Conservation (phyloP, 1,284 basidiomycete genomes). For the Cutaneotrichosporon curvatum region DNA sequence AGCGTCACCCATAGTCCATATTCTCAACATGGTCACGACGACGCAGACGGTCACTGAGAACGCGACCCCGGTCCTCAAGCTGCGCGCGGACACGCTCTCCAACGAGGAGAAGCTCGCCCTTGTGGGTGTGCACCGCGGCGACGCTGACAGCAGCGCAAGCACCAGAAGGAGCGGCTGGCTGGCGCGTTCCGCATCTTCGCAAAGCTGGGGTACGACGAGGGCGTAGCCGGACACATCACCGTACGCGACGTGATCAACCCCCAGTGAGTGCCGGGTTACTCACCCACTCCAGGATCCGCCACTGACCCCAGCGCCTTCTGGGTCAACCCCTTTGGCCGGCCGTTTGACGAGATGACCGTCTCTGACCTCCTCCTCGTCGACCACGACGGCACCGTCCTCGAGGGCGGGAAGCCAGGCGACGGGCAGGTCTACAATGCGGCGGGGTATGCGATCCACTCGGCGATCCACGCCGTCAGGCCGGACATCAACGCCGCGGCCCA, state of each 20-base stretch:
- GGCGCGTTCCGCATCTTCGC: conserved; percentile 42
- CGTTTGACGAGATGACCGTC: conserved; percentile 50
- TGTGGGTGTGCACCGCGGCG: background rate
- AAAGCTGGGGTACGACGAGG: conserved; percentile 56
- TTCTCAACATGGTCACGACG: background rate
- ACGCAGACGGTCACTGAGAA: background rate
- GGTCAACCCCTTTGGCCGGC: conserved; percentile 51
- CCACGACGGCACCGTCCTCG: conserved; percentile 51
- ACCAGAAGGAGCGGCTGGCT: conserved; percentile 53
- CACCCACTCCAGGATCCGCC: background rate
- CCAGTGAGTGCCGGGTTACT: conserved; percentile 52
- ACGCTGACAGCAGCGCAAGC: conserved; percentile 43
- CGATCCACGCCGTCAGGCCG: conserved; percentile 55
- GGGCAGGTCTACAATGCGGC: conserved; percentile 46
- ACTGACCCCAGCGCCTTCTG: conserved; percentile 46
- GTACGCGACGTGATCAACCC: conserved; percentile 49
- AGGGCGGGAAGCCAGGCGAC: conserved; percentile 40
- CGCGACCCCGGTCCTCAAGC: background rate
- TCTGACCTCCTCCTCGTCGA: conserved; percentile 51
- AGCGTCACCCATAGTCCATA: too few relatives aligned
- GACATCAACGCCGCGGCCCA: conserved; percentile 61
- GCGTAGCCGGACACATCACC: conserved; percentile 59
- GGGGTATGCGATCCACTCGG: conserved; percentile 54
- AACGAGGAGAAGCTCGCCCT: conserved; percentile 43
- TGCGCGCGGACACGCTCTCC: background rate